Evolutionary conservation across 1,139 yeast species (phyloP), one percentile per base, ranked within the genome.

Genomic region (Citeromyces siamensis): DNA sequence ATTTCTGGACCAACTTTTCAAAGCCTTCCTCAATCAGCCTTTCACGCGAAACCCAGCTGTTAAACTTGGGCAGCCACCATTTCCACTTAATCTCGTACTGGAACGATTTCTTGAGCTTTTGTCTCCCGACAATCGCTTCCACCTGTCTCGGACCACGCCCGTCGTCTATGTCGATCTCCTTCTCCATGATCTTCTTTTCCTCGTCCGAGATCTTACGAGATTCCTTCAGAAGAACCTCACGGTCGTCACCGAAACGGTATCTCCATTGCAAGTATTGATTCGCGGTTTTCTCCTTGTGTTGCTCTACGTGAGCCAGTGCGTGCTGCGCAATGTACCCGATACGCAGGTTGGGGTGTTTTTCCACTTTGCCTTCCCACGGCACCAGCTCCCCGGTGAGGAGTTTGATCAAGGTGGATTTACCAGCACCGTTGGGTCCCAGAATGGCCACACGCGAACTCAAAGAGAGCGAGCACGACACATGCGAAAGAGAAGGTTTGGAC

Each of bases 291-390:
- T 90, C 98, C 61, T 88, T 85, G 64, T 90, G 98, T 60, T 81
- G 81, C 58, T 90, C 94, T 43, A 90, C 97, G 55, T 90, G 97
- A 61, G 86, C 95, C 54, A 90, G 71, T 20, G 98, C 97, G 51
- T 90, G 97, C 67, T 90, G 98, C 17, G 97, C 97, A 67, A 90
- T 90, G 63, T 90, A 90, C 44, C 97, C 98, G 52, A 90, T 85
- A 69, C 98, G 88, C 63, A 90, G 71, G 61, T 90, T 90, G 45
- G 97, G 97, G 63, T 90, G 98, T 62, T 90, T 90, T 64, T 90
- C 97, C 41, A 90, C 96, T 45, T 75, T 78, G 52, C 98, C 98
- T 45, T 64, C 71, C 46, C 75, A 70, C 20, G 98, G 96, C 38
- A 83, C 71, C 43, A 85, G 67, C 60, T 90, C 98, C 44, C 84